phyloP scores from a whole-genome alignment of 2,329 filamentous ascomycete species.

The Botrytis sinoallii region DNA sequence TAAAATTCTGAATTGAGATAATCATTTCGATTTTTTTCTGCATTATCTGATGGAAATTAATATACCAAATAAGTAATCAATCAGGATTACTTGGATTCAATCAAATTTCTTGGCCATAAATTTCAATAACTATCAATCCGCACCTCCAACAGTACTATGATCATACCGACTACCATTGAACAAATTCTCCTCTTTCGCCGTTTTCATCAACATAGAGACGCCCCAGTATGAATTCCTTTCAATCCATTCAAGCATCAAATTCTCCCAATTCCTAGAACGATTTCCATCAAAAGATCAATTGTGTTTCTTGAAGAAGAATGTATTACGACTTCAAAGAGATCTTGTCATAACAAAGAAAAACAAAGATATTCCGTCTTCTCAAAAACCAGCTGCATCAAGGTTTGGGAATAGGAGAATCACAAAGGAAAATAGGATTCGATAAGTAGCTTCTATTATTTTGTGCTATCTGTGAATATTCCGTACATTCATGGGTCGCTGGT shows the following conservation, averaged over 20 bases:
- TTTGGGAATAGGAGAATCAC: not conserved
- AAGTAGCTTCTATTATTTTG: constrained; percentile 3
- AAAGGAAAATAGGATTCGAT: not conserved
- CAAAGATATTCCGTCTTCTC: not conserved
- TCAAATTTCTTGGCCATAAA: too few relatives aligned
- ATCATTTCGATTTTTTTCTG: not conserved
- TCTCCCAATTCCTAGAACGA: not conserved
- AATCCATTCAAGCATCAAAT: not conserved
- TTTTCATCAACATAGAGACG: not conserved
- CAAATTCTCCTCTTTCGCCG: not conserved
- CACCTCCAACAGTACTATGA: too few relatives aligned
- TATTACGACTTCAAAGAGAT: not conserved
- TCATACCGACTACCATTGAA: not conserved
- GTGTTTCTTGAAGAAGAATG: not conserved
- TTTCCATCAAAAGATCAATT: not conserved
- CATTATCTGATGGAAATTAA: fast-evolving
- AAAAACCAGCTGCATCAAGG: not conserved
- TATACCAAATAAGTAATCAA: not conserved
- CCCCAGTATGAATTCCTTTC: not conserved
- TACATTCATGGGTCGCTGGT: not conserved
- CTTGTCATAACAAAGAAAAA: not conserved
- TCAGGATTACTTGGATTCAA: too few relatives aligned
- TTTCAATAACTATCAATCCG: not conserved
- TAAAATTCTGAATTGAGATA: not conserved
- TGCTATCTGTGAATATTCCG: not conserved